Base-by-base conservation (phyloP, 805 yeast genomes). In the Kuraishia ogatae region DNA sequence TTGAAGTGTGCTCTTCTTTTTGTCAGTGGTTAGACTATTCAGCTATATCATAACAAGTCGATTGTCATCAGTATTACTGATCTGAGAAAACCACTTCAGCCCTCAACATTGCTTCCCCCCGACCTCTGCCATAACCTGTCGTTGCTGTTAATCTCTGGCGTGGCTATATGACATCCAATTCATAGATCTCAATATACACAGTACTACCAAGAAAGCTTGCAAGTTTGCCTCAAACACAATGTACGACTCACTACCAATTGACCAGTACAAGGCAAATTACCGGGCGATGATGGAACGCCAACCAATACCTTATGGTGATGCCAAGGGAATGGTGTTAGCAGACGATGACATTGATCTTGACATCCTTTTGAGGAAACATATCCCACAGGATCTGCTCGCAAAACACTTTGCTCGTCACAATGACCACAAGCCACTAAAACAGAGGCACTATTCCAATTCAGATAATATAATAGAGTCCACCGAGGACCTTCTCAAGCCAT, bases 221-320 rank as follows among this genome's bases (percentile, higher is more conserved):
- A n/a, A n/a, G 8, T 26, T 26, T 26, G 29, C 29, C 10, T 26
- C 29, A 26, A 26, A 26, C 10, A 52, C 39, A 26, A 66, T 66
- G 71, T 61, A 61, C 19, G 72, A 65, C 54, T 57, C 65, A 13
- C 54, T 68, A 23, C 68, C 68, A 1, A 50, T 65, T 17, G 57
- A 58, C 35, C 63, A 66, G 48, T 69, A 68, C 53, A 63, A 60
- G 23, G 62, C 60, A 29, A 68, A 69, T 58, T 64, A 62, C 46
- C 58, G 61, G 48, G 65, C 69, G 5, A 59, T 68, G 28, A 54
- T 61, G 21, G 57, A 58, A 19, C 61, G 61, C 8, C 54, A 59
- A 47, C 72, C 72, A 5, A 48, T 69, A 2, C 64, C 61, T 10
- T 60, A 58, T 53, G 70, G 72, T 3, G 66, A 64, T 47, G 59